Conservation (phyloP, 2,329 filamentous ascomycete genomes). For the Dryadomyces quercus-mongolicae region DNA sequence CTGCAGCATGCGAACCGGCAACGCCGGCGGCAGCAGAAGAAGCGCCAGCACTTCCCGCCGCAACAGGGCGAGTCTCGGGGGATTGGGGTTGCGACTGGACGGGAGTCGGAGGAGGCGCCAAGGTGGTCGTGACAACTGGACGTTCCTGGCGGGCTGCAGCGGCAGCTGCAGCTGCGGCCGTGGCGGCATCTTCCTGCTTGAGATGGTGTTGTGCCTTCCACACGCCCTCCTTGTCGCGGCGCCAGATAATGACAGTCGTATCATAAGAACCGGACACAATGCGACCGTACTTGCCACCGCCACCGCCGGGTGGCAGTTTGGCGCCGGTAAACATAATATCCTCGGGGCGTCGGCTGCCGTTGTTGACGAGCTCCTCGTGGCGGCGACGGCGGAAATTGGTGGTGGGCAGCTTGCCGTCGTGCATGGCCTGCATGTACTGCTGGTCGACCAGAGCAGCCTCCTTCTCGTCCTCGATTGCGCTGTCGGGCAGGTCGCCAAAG, state of each 20-base stretch:
- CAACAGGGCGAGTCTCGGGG: neutral
- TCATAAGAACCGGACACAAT: conserved; percentile 97
- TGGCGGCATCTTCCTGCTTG: conserved; percentile 58
- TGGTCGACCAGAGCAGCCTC: conserved; percentile 64
- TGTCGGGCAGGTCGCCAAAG: conserved; percentile 79
- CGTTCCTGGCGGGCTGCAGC: neutral
- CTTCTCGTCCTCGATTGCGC: conserved; percentile 58
- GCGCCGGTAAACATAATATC: conserved; percentile 73
- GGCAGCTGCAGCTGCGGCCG: conserved; percentile 24
- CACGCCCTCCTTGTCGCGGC: conserved; percentile 68
- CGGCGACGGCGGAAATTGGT: neutral
- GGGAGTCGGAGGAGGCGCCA: neutral
- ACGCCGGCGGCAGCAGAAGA: neutral
- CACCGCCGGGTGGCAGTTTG: conserved; percentile 80
- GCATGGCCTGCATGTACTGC: conserved; percentile 53
- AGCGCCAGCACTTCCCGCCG: too few relatives aligned
- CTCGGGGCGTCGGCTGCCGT: conserved; percentile 62
- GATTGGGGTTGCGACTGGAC: neutral
- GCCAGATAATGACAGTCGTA: conserved; percentile 91
- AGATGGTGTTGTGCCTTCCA: conserved; percentile 72
- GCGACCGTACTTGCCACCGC: conserved; percentile 78
- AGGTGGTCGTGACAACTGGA: neutral
- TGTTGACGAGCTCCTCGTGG: conserved; percentile 32
- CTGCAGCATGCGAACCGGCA: neutral
- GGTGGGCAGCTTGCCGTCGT: conserved; percentile 33